Evolutionary conservation across 108 stramenopile genomes (phyloP).

Genomic region (Craspedostauros australis): DNA sequence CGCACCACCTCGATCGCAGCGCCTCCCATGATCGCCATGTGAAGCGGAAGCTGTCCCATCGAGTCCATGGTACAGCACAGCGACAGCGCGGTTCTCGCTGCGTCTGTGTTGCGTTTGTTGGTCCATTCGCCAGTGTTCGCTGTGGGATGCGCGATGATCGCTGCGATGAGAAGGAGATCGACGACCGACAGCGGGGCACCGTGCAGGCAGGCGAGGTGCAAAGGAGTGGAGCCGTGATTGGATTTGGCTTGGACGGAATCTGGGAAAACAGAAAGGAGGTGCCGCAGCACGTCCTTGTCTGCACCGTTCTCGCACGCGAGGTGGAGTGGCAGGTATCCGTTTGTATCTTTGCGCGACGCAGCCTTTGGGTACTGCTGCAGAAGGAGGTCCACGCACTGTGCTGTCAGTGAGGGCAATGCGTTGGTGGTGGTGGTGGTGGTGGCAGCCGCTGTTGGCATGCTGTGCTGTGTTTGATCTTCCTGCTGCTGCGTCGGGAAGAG

Average conservation of each 20-base stretch:
- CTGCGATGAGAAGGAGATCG: background rate
- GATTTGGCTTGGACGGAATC: background rate
- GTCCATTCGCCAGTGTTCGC: background rate
- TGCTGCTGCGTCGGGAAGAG: no score
- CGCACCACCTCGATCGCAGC: background rate
- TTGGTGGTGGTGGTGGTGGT: no score
- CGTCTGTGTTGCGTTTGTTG: no score
- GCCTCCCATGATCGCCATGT: background rate
- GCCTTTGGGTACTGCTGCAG: conserved; percentile 2
- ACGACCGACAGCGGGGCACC: background rate
- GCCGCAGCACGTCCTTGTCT: conserved; percentile 1
- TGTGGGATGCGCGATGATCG: background rate
- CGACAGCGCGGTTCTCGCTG: no score
- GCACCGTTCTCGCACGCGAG: conserved; percentile 17
- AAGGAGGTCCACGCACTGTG: background rate
- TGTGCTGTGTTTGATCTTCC: no score
- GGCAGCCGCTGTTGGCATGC: no score
- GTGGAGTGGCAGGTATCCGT: conserved; percentile 21
- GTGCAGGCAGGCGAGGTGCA: conserved; percentile 11
- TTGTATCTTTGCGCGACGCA: background rate
- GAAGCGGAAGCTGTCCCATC: conserved; percentile 16
- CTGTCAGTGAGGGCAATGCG: no score
- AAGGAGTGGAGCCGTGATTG: conserved; percentile 7
- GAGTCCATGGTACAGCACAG: background rate
- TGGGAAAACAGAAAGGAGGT: background rate